Conservation (phyloP, 2,329 filamentous ascomycete genomes). For the Cytospora chrysosperma region DNA sequence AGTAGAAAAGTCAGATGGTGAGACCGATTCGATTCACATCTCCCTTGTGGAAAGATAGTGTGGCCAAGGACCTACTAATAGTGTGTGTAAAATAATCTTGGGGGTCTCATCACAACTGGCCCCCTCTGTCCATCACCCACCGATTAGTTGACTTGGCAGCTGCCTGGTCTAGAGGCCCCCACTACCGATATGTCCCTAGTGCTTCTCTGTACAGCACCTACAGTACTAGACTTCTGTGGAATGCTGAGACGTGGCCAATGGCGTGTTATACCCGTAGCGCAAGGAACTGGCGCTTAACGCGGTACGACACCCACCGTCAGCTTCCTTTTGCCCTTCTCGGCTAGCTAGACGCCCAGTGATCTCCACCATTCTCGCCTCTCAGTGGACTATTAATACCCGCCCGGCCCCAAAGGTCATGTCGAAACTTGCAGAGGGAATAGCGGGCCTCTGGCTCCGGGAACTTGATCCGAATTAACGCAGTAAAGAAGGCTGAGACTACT, state of each 20-base stretch:
- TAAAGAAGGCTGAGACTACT: neutral
- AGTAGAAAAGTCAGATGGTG: too few species aligned
- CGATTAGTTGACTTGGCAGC: too few species aligned
- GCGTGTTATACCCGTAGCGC: conserved; percentile 6
- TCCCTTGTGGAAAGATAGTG: neutral
- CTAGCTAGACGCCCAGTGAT: neutral
- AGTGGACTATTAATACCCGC: conserved; percentile 13
- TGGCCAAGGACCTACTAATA: neutral
- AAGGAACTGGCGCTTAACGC: conserved; percentile 7
- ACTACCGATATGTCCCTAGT: neutral
- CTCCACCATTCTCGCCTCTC: neutral
- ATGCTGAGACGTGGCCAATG: conserved; percentile 12
- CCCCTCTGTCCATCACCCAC: neutral
- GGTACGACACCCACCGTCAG: neutral
- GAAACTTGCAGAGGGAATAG: neutral
- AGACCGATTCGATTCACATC: neutral
- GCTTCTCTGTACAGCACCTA: too few species aligned
- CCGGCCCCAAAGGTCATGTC: neutral
- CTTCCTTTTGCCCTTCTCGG: neutral
- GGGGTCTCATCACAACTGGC: neutral
- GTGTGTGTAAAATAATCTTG: neutral
- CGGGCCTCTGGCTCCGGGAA: neutral
- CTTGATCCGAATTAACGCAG: neutral
- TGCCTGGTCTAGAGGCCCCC: too few species aligned
- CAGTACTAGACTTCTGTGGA: neutral